phyloP scores from a whole-genome alignment of 192 early-diverging fungal species.

The Coemansia sp. region DNA sequence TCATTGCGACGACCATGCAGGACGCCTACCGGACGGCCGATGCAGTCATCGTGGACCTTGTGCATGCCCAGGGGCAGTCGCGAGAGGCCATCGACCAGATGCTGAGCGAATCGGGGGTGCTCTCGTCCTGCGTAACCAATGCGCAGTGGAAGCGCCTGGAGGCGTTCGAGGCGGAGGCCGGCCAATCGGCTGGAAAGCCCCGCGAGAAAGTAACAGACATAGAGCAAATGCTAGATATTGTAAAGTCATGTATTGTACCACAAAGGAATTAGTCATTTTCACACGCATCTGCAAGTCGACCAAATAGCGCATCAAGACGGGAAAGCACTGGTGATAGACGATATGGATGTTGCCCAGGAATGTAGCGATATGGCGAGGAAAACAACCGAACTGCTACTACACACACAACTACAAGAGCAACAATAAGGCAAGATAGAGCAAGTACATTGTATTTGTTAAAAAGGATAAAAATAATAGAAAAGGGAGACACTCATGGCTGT shows the following conservation, averaged over 20 bases:
- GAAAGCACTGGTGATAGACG: too few species aligned
- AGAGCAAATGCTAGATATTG: conserved; percentile 61
- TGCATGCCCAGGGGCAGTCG: conserved; percentile 17
- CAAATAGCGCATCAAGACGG: too few species aligned
- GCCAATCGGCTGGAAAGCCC: conserved; percentile 67
- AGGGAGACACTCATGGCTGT: too few species aligned
- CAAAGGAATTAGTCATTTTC: too few species aligned
- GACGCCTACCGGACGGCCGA: conserved; percentile 91
- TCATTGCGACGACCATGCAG: conserved; percentile 93
- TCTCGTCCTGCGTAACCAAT: conserved; percentile 58
- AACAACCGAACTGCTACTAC: too few species aligned
- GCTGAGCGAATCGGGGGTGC: conserved; percentile 27
- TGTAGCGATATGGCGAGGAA: too few species aligned
- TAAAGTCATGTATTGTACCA: conserved; percentile 17
- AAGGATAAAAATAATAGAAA: too few species aligned
- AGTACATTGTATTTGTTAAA: too few species aligned
- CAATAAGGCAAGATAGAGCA: too few species aligned
- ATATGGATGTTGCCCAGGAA: too few species aligned
- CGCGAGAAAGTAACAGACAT: conserved; percentile 76
- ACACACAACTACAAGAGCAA: too few species aligned
- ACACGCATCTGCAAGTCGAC: too few species aligned
- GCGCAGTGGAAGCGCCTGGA: conserved; percentile 85
- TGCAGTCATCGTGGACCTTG: conserved; percentile 65
- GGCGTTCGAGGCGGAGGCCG: conserved; percentile 65
- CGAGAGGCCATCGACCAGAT: conserved; percentile 18